phyloP scores from a whole-genome alignment of 768 basidiomycete species.

The Tulasnella sp. region DNA sequence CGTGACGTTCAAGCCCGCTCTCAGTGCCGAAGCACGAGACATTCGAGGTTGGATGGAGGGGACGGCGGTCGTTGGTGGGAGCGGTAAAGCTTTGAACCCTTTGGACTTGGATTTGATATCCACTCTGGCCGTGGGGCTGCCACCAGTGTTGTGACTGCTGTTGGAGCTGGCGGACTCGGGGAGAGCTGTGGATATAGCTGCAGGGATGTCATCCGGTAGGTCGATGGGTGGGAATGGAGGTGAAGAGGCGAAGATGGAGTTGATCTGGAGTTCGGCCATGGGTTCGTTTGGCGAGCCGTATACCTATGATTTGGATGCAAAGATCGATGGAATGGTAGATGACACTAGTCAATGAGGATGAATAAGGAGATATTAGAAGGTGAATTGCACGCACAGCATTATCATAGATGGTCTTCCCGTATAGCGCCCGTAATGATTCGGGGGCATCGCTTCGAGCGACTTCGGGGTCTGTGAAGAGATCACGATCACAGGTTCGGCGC shows the following conservation, averaged over 20 bases:
- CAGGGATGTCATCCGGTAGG: constrained; percentile 35
- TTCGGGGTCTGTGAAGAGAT: constrained; percentile 66
- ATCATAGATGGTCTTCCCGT: constrained; percentile 42
- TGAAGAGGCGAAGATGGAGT: constrained; percentile 68
- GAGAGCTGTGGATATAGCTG: background rate
- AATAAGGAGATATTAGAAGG: background rate
- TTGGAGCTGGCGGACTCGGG: background rate
- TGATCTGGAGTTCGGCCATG: constrained; percentile 70
- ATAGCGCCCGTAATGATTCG: constrained; percentile 60
- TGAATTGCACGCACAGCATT: constrained; percentile 32
- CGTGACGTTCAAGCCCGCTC: constrained; percentile 14
- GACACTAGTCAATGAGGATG: too few relatives aligned
- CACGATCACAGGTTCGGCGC: too few relatives aligned
- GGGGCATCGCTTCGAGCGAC: constrained; percentile 45
- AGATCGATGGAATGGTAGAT: constrained; percentile 13
- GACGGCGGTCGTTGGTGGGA: constrained; percentile 46
- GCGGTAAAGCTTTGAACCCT: constrained; percentile 52
- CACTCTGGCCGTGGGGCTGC: background rate
- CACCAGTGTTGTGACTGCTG: background rate
- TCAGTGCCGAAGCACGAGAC: constrained; percentile 19
- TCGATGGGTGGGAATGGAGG: constrained; percentile 67
- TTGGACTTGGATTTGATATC: constrained; percentile 8
- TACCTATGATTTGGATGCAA: constrained; percentile 26
- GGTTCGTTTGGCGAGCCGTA: constrained; percentile 60
- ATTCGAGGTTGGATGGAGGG: constrained; percentile 19